Evolutionary conservation across 352 stramenopile genomes (phyloP).

Genomic region (Phytophthora lateralis): DNA sequence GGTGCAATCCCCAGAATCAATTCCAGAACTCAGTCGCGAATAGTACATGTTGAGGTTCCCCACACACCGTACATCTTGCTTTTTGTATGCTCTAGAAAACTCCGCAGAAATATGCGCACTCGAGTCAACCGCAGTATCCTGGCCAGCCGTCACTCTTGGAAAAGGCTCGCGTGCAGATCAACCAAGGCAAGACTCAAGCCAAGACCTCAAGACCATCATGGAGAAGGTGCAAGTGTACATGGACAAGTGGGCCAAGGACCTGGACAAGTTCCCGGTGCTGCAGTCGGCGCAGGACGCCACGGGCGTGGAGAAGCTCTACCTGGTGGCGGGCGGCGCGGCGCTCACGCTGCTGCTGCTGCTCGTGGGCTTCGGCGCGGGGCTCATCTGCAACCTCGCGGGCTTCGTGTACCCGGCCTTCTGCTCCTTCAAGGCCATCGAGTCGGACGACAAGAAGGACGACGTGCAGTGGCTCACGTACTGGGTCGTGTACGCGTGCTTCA

Average conservation of each 20-base stretch:
- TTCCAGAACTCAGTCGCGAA: constrained; percentile 4
- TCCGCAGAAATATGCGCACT: constrained; percentile 15
- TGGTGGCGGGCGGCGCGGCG: constrained; percentile 64
- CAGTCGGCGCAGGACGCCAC: constrained; percentile 82
- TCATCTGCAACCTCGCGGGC: constrained; percentile 86
- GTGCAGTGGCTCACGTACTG: constrained; percentile 97
- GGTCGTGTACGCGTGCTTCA: constrained; percentile 98
- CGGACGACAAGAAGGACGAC: constrained; percentile 79
- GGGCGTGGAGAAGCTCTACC: constrained; percentile 90
- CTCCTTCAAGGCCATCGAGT: constrained; percentile 89
- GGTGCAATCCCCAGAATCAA: too few species aligned
- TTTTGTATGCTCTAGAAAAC: background rate
- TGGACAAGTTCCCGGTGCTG: constrained; percentile 82
- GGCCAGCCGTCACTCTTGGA: constrained; percentile 26
- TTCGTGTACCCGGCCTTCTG: constrained; percentile 85
- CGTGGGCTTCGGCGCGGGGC: constrained; percentile 81
- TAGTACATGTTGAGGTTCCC: constrained; percentile 3
- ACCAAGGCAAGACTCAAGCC: background rate
- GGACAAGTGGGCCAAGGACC: constrained; percentile 88
- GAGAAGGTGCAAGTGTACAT: constrained; percentile 85
- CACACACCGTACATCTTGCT: background rate
- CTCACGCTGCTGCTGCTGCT: constrained; percentile 82
- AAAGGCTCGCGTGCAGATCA: constrained; percentile 10
- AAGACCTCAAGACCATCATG: constrained; percentile 39
- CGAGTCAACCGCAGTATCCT: constrained; percentile 16